Base-by-base conservation (phyloP, 148 eudicot species). In the Arbutus unedo region DNA sequence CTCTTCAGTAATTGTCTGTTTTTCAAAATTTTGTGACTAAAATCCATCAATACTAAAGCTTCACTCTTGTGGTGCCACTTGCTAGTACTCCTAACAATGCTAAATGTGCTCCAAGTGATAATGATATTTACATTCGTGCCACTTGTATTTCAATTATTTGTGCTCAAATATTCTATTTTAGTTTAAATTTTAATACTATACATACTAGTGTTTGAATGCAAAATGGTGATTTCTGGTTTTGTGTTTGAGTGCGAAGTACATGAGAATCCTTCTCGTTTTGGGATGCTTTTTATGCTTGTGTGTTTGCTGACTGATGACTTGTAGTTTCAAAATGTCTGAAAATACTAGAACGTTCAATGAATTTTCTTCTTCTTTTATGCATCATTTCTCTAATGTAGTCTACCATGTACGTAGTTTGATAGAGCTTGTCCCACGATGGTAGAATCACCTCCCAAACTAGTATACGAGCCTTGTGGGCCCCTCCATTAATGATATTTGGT, bases 11-110 rank as follows among this genome's bases (percentile, higher is more conserved):
- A 57, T 76, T 19, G 59, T 43, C 19, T 6, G 18, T 79, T 44
- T 41, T 41, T 19, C 13, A 19, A 6, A 14, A 50, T 4, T 31
- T 41, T 81, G 38, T 10, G 59, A 41, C 45, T 53, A 44, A 73
- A 73, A 64, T 81, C 10, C 73, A 54, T 8, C 67, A 38, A 47
- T 82, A 83, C 47, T n/a, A 45, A 11, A 23, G 7, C 57, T 79
- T 48, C 47, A 3, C 64, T 79, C 16, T 47, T 21, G 49, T 19
- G 9, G 78, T 16, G 56, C 25, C 56, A 43, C 47, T 43, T 16
- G 56, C 25, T 78, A 43, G 62, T 43, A 6, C 11, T 19, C 50
- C 47, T 44, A 16, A 51, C n/a, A 56, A 78, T 78, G 50, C 23
- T 57, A 38, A 56, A 53, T 56, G 14, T 57, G 38, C 31, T 56